Conservation (phyloP, 257 asterid species). For the Lycium barbarum region DNA sequence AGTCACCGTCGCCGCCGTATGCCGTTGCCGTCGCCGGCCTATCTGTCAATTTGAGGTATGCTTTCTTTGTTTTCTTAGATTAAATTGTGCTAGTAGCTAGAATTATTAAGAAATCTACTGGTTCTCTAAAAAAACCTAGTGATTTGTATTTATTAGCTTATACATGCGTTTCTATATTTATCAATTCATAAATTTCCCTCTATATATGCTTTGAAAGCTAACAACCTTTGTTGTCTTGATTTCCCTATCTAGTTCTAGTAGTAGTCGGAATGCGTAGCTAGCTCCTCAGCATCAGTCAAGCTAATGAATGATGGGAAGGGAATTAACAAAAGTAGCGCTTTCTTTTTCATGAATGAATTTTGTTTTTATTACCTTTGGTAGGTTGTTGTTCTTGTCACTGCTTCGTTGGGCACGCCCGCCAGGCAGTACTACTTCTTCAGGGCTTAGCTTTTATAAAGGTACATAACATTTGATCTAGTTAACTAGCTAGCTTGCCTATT, state of each 20-base stretch:
- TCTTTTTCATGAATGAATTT: constrained; percentile 20
- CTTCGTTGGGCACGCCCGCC: too few species aligned
- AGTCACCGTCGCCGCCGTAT: too few species aligned
- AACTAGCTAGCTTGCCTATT: background rate
- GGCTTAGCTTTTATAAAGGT: constrained; percentile 46
- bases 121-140: too few species aligned
- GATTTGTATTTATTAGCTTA: background rate
- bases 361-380: constrained; percentile 52
- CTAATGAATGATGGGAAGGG: constrained; percentile 19
- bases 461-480: constrained; percentile 32
- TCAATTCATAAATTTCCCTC: too few species aligned
- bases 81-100: too few species aligned
- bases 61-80: too few species aligned
- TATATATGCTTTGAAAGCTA: background rate
- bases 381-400: too few species aligned
- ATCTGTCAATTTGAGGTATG: too few species aligned
- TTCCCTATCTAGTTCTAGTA: background rate
- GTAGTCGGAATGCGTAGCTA: constrained; percentile 4
- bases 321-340: constrained; percentile 19
- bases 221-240: background rate
- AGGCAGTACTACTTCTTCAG: constrained; percentile 38
- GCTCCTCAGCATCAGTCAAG: background rate
- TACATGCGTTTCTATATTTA: background rate
- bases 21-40: too few species aligned
- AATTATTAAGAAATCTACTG: too few species aligned